Base-by-base conservation (phyloP, 2,329 filamentous ascomycete species). In the Mycosphaerella arachidis region DNA sequence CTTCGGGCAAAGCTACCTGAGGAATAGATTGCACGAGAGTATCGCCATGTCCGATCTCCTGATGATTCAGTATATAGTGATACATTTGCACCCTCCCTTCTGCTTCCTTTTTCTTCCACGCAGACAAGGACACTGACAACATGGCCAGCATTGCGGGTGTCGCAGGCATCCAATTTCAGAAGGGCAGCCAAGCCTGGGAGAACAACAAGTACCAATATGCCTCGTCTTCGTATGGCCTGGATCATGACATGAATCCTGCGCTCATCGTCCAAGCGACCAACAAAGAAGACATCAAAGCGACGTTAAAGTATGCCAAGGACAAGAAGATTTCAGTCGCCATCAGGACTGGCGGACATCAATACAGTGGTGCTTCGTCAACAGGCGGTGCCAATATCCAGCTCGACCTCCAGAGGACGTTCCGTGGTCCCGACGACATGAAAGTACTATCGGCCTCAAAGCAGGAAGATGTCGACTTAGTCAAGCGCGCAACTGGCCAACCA, bases 331-430 rank as follows among this genome's bases (percentile, higher is more conserved):
- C 77, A 3, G 72, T 82, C 1, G 77, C 80, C 9, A 74, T 81
- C 58, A 76, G 73, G 59, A 81, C 72, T 1, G 79, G 79, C 0
- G 79, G 79, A 0, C 79, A 82, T 57, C 78, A 81, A 62, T 82
- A 82, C 64, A 79, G 76, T 54, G 79, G 79, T 20, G 79, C 79
- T 12, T 81, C 75, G 0, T 81, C 79, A 0, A 80, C 78, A 0
- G 67, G 72, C 27, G 74, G 71, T 4, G 70, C 72, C 1, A 79
- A 79, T 53, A 81, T 82, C 55, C 79, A 80, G 60, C 65, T 82
- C 16, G 78, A 81, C 54, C 71, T 81, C 1, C 70, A 73, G 61
- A 68, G 72, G 35, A 76, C 76, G 0, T 79, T 76, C 68, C 31
- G 57, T 4, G 27, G 48, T n/a, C 37, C 51, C n/a, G 18, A 51